phyloP scores from a whole-genome alignment of 495 filamentous ascomycete genomes.

The Daldinia vernicosa region DNA sequence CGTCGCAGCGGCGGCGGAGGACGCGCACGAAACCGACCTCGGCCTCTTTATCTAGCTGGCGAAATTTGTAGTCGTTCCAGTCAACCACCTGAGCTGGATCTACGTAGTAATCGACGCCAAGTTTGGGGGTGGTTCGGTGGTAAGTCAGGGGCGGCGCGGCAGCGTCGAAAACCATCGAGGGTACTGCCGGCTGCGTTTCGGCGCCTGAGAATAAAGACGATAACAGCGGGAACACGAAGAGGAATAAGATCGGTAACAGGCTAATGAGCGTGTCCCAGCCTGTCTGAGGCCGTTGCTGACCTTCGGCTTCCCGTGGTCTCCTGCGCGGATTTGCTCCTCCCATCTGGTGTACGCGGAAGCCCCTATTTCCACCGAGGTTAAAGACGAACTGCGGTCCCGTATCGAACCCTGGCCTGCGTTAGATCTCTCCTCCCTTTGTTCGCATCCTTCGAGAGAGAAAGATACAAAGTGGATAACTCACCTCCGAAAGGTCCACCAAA shows the following conservation, averaged over 20 bases:
- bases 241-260: constrained; percentile 83
- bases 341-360: constrained; percentile 87
- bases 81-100: constrained; percentile 79
- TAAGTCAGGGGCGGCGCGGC: constrained; percentile 73
- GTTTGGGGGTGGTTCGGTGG: constrained; percentile 71
- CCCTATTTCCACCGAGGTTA: constrained; percentile 85
- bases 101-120: constrained; percentile 83
- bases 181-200: constrained; percentile 64
- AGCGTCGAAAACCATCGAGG: constrained; percentile 74
- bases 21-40: constrained; percentile 74
- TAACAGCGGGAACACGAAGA: constrained; percentile 88
- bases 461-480: background rate
- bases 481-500: constrained; percentile 57
- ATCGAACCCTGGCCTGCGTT: constrained; percentile 60
- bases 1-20: constrained; percentile 74
- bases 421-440: constrained; percentile 5
- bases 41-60: constrained; percentile 76
- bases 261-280: constrained; percentile 66
- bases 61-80: constrained; percentile 70
- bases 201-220: constrained; percentile 77
- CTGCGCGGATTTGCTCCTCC: constrained; percentile 73
- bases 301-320: constrained; percentile 72
- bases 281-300: constrained; percentile 56
- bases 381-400: constrained; percentile 88
- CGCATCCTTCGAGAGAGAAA: background rate